A percentile compares a stretch with the other conserved stretches of the same genome.
phyloP scores from a whole-genome alignment of 768 basidiomycete genomes.

The Rhodotorula taiwanensis region DNA sequence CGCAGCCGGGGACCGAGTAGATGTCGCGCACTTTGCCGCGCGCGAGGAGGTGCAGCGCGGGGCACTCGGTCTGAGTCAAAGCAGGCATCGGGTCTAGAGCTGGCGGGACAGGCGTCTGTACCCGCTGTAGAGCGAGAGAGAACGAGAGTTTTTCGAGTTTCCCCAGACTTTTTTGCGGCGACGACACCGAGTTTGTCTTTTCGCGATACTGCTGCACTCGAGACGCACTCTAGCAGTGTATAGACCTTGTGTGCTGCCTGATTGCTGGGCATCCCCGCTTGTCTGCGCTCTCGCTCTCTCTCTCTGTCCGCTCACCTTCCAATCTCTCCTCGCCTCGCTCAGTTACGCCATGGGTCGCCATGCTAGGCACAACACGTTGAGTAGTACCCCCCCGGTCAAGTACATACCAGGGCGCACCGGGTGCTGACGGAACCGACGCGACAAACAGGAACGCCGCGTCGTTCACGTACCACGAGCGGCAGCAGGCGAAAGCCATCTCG shows the following conservation, averaged over 20 bases:
- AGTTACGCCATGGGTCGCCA: constrained; percentile 6
- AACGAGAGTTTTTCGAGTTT: too few relatives aligned
- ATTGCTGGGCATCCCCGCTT: too few relatives aligned
- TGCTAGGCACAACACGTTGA: constrained; percentile 16
- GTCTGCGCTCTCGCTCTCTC: background rate
- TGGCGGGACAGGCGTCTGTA: background rate
- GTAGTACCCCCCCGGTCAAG: too few relatives aligned
- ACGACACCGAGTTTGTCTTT: too few relatives aligned
- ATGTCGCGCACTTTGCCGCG: constrained; percentile 95
- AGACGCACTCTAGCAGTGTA: too few relatives aligned
- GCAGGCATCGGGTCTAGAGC: background rate
- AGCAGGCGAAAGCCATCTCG: background rate
- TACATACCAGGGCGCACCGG: too few relatives aligned
- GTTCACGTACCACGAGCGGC: constrained; percentile 21
- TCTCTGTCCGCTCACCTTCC: background rate
- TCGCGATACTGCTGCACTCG: too few relatives aligned
- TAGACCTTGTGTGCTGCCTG: too few relatives aligned
- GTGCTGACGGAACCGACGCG: too few relatives aligned
- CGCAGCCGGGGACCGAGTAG: constrained; percentile 64
- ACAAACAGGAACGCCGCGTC: too few relatives aligned
- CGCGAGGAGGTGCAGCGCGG: constrained; percentile 54
- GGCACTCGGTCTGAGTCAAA: constrained; percentile 30
- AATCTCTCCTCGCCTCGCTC: background rate
- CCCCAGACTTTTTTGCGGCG: too few relatives aligned
- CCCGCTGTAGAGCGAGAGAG: background rate